Percentiles rank a stretch among this genome's conserved stretches.
Conservation (phyloP, 352 stramenopile species). For the Aphanomyces stellatus region DNA sequence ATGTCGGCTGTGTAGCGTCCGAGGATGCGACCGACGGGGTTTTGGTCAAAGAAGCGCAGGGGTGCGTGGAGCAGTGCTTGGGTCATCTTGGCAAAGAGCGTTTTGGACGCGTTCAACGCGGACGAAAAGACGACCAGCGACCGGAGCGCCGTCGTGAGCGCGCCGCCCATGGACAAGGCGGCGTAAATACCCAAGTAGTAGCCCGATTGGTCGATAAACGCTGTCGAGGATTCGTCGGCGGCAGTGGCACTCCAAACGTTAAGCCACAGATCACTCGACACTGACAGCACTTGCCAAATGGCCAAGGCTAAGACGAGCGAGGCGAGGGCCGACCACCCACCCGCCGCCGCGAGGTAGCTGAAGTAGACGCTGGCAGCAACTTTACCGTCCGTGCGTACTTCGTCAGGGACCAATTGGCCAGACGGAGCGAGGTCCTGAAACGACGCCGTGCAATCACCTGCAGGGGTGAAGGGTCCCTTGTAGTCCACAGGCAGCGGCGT, state of each 20-base stretch:
- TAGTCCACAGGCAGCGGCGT: background rate
- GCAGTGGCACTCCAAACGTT: background rate
- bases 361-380: constrained; percentile 32
- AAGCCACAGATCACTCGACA: constrained; percentile 1
- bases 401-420: background rate
- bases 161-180: constrained; percentile 38
- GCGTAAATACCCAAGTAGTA: constrained; percentile 53
- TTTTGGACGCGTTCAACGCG: constrained; percentile 42
- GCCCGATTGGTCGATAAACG: background rate
- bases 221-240: too few species aligned
- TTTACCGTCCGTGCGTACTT: constrained; percentile 25
- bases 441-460: background rate
- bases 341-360: constrained; percentile 36
- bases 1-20: constrained; percentile 33
- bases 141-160: constrained; percentile 50
- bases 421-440: too few species aligned
- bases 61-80: constrained; percentile 27
- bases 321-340: background rate
- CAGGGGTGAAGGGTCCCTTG: background rate
- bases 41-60: constrained; percentile 38
- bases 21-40: constrained; percentile 30
- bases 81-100: constrained; percentile 19
- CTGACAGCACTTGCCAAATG: background rate
- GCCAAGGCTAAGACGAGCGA: background rate
- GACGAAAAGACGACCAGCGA: constrained; percentile 44